Conservation (phyloP, 2,329 filamentous ascomycete genomes). For the Fusarium nanum region DNA sequence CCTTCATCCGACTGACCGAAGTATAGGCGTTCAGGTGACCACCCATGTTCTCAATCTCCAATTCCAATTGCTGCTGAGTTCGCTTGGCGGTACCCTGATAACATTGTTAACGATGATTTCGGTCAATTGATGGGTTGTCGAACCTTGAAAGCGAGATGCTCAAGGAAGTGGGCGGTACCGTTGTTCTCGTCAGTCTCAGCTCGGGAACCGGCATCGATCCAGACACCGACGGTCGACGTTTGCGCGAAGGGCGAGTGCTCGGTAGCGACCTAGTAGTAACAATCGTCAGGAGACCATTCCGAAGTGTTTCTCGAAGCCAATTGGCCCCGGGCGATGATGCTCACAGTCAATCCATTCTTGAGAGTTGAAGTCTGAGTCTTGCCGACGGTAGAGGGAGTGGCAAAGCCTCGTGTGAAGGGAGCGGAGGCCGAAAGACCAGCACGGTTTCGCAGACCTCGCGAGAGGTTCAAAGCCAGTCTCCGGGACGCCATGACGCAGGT, state of each 20-base stretch:
- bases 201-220: constrained; percentile 98
- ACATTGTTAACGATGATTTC: constrained; percentile 33
- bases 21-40: constrained; percentile 99
- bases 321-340: constrained; percentile 52
- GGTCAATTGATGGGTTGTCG: constrained; percentile 43
- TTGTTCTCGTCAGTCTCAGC: constrained; percentile 99
- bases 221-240: constrained; percentile 97
- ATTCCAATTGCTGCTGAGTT: constrained; percentile 96
- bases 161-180: constrained; percentile 98
- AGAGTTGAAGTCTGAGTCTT: constrained; percentile 97
- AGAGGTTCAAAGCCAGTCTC: constrained; percentile 95
- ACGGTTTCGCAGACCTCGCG: constrained; percentile 89
- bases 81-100: constrained; percentile 89
- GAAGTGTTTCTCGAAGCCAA: constrained; percentile 49
- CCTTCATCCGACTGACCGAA: constrained; percentile 74
- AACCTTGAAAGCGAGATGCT: constrained; percentile 99
- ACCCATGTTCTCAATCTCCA: constrained; percentile 99
- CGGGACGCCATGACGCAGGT: constrained; percentile 87
- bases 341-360: constrained; percentile 96
- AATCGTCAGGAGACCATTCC: constrained; percentile 43
- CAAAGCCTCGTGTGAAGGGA: constrained; percentile 86
- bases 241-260: constrained; percentile 98
- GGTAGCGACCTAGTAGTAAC: constrained; percentile 80
- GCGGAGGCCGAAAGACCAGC: constrained; percentile 82
- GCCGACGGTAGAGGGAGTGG: constrained; percentile 82